These are phyloP conservation scores for Cladophialophora psammophila DNA, from an alignment of 2,329 filamentous ascomycete genomes.

Conservation along the genomic window DNA sequence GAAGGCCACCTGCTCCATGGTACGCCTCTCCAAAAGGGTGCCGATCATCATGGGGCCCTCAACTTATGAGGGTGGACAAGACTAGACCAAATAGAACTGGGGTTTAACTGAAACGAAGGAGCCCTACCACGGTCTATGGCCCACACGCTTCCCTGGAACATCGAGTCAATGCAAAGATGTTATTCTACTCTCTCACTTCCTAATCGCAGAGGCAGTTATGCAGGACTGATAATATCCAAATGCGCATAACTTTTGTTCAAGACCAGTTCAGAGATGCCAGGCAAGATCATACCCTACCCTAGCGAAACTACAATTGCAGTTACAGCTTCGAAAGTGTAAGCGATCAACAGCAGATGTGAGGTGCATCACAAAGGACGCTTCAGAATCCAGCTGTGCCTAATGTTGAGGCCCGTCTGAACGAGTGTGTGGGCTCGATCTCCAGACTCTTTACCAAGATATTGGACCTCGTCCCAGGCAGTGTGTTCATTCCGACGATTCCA, in stretches of 20 bases:
- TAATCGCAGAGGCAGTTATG: neutral
- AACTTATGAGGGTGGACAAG: neutral
- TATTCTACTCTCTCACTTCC: neutral
- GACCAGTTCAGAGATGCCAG: neutral
- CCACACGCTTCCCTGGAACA: neutral
- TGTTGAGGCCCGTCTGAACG: neutral
- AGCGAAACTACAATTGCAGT: neutral
- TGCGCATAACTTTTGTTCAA: neutral
- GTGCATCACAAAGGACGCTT: neutral
- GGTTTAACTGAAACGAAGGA: neutral
- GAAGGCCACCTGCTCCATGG: neutral
- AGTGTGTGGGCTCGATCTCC: neutral
- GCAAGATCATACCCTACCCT: neutral
- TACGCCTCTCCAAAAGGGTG: neutral
- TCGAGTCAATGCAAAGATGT: neutral
- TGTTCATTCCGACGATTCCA: neutral
- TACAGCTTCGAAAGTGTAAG: neutral
- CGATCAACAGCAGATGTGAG: neutral
- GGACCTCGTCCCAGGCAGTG: neutral
- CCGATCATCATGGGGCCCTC: neutral
- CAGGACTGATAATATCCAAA: neutral
- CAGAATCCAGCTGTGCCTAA: neutral
- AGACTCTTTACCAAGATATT: neutral
- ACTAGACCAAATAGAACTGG: neutral
- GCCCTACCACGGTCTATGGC: neutral